phyloP scores from a whole-genome alignment of 768 basidiomycete species.

The Pisolithus microcarpus region DNA sequence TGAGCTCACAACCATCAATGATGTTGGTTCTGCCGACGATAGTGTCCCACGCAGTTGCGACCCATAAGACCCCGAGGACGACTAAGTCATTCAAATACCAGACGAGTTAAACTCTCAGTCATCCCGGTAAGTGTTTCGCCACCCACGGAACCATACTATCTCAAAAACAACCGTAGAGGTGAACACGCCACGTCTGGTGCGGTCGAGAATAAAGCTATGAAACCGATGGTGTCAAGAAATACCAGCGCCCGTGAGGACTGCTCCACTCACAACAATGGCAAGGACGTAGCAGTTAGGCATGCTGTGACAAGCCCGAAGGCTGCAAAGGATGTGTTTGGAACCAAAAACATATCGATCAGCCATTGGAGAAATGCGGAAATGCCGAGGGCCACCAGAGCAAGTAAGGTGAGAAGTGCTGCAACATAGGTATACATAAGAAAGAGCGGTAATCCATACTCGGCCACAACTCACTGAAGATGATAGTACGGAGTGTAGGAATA shows the following conservation, averaged over 20 bases:
- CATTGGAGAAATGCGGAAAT: slow-evolving; percentile 14
- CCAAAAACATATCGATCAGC: slow-evolving; percentile 2
- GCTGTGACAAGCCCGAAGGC: slow-evolving; percentile 10
- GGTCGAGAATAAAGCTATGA: slow-evolving; percentile 12
- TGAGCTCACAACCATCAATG: slow-evolving; percentile 7
- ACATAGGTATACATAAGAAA: neutral
- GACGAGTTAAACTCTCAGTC: neutral
- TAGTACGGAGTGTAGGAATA: slow-evolving; percentile 19
- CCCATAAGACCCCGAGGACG: slow-evolving; percentile 19
- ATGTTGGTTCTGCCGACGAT: slow-evolving; percentile 1
- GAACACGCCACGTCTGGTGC: slow-evolving; percentile 5
- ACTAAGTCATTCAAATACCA: slow-evolving; percentile 6
- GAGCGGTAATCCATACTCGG: neutral
- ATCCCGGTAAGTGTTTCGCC: neutral
- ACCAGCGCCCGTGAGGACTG: neutral
- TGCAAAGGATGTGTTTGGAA: slow-evolving; percentile 4
- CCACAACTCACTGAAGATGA: slow-evolving; percentile 16
- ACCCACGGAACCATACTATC: slow-evolving; percentile 21
- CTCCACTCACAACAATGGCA: slow-evolving; percentile 20
- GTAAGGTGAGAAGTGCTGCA: slow-evolving; percentile 10
- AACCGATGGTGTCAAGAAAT: neutral
- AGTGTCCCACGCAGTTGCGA: slow-evolving; percentile 9
- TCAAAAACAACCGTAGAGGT: slow-evolving; percentile 20
- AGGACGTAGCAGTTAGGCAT: slow-evolving; percentile 13
- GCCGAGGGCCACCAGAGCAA: slow-evolving; percentile 16